Percentiles rank a stretch among this genome's conserved stretches.
Conservation (phyloP, 2,329 filamentous ascomycete species). For the Aspergillus pseudoterreus region DNA sequence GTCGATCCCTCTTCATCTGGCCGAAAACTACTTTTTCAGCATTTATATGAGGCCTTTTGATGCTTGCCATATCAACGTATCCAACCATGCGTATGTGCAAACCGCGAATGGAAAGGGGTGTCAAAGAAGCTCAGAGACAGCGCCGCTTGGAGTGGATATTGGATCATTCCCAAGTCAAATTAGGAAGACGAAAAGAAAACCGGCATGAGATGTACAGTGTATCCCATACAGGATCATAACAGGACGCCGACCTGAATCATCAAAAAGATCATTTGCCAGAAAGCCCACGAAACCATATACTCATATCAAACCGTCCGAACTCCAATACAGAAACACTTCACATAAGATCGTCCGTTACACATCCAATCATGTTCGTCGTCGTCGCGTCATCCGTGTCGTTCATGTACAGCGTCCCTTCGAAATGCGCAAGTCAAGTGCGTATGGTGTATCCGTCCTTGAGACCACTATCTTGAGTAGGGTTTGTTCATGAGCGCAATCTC, state of each 20-base stretch:
- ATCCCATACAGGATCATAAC: not conserved
- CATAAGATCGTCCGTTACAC: not conserved
- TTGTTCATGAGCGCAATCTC: constrained; percentile 96
- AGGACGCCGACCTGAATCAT: not conserved
- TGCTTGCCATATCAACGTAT: no score
- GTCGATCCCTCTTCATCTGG: no score
- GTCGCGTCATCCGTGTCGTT: not conserved
- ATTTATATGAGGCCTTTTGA: no score
- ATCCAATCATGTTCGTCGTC: not conserved
- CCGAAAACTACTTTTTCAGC: no score
- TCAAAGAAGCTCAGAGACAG: no score
- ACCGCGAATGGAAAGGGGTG: no score
- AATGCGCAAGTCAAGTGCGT: not conserved
- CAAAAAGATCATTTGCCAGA: not conserved
- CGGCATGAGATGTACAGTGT: not conserved
- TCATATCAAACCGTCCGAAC: not conserved
- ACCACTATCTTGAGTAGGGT: constrained; percentile 70
- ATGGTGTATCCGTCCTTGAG: not conserved
- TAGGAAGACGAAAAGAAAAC: not conserved
- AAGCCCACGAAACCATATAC: no score
- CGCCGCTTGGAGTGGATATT: not conserved
- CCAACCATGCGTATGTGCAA: no score
- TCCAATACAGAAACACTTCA: not conserved
- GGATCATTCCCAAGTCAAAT: not conserved
- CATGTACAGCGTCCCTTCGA: not conserved